Evolutionary conservation across 257 asterid genomes (phyloP).

Genomic region (Solanum infundibuliforme): DNA sequence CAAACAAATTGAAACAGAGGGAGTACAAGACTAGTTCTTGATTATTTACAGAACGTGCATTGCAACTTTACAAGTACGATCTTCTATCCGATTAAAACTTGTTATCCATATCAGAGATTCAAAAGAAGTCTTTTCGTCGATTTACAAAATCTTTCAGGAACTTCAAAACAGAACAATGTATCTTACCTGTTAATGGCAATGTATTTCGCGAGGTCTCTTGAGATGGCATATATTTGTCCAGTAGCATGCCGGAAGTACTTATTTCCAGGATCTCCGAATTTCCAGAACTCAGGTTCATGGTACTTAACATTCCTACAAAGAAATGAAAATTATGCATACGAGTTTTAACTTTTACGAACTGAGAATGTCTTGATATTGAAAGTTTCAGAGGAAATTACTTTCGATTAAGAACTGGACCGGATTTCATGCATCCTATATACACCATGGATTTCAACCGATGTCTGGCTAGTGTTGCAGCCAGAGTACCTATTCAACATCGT

Average conservation of each 20-base stretch:
- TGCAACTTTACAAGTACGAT: background rate
- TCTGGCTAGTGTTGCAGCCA: constrained; percentile 47
- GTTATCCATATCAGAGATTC: background rate
- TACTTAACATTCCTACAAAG: constrained; percentile 41
- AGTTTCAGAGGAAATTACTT: constrained; percentile 20
- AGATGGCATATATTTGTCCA: constrained; percentile 57
- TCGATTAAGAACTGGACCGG: constrained; percentile 53
- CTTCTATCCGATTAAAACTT: background rate
- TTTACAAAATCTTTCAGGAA: background rate
- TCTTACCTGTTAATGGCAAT: constrained; percentile 38
- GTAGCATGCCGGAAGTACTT: constrained; percentile 57
- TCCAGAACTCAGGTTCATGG: constrained; percentile 56
- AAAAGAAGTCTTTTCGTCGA: background rate
- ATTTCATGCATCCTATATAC: constrained; percentile 62
- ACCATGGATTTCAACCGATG: constrained; percentile 44
- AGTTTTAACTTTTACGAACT: background rate
- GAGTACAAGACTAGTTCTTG: background rate
- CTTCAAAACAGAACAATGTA: background rate
- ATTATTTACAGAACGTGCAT: background rate
- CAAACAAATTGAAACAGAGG: too few relatives aligned
- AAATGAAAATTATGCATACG: background rate
- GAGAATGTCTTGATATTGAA: background rate
- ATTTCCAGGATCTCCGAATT: constrained; percentile 52
- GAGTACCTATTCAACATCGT: constrained; percentile 28
- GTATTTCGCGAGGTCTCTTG: constrained; percentile 38